Percentiles rank a stretch among this genome's conserved stretches.
Evolutionary conservation across 2,329 filamentous ascomycete species (phyloP).

Genomic region (Paracoccidioides lutzii): DNA sequence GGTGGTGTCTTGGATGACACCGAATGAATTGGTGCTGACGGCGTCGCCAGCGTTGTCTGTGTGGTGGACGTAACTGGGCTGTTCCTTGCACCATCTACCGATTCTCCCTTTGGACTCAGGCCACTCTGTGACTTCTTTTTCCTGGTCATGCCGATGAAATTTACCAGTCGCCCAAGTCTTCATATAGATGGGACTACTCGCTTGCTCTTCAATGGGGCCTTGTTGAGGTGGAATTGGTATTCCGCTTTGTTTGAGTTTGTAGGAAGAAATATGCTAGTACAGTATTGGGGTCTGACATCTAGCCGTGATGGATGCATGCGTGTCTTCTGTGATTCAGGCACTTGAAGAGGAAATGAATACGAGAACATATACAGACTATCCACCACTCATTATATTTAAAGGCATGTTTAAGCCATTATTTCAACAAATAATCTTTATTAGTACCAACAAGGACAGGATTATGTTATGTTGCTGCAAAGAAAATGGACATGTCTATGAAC

Average conservation of each 20-base stretch:
- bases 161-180: neutral
- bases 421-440: neutral
- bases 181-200: neutral
- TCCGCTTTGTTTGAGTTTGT: neutral
- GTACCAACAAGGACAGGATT: neutral
- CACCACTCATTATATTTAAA: neutral
- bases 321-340: neutral
- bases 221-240: neutral
- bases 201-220: neutral
- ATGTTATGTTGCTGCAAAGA: neutral
- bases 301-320: neutral
- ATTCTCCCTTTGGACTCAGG: constrained; percentile 3
- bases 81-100: neutral
- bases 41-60: neutral
- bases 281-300: neutral
- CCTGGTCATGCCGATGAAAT: constrained; percentile 9
- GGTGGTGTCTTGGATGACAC: constrained; percentile 4
- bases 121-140: constrained; percentile 12
- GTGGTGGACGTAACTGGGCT: neutral
- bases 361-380: neutral
- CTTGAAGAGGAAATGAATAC: neutral
- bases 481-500: neutral
- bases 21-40: constrained; percentile 3
- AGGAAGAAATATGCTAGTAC: neutral
- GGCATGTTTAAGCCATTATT: neutral